Evolutionary conservation across 805 yeast genomes (phyloP).

Genomic region (Yarrowia sp.): DNA sequence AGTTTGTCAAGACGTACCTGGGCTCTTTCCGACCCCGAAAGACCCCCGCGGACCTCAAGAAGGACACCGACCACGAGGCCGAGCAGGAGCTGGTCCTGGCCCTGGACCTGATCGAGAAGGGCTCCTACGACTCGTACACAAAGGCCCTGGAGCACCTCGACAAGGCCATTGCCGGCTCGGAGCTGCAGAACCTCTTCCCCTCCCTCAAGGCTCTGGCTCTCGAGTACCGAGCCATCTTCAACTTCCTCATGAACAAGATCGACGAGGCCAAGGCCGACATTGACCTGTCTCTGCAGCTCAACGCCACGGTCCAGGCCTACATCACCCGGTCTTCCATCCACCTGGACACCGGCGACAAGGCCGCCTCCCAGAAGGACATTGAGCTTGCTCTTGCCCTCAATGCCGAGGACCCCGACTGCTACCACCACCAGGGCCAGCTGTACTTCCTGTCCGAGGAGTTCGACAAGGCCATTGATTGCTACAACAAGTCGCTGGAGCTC

Average conservation of each 20-base stretch:
- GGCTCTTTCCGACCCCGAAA: conserved; percentile 72
- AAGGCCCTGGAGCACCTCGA: conserved; percentile 53
- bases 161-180: conserved; percentile 37
- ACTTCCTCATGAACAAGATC: conserved; percentile 75
- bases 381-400: conserved; percentile 66
- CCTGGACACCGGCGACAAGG: conserved; percentile 71
- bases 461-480: conserved; percentile 67
- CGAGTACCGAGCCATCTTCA: conserved; percentile 80
- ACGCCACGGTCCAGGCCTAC: conserved; percentile 73
- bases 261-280: conserved; percentile 62
- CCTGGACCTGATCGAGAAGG: conserved; percentile 52
- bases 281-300: conserved; percentile 59
- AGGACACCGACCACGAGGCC: conserved; percentile 56
- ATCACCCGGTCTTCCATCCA: conserved; percentile 76
- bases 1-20: conserved; percentile 76
- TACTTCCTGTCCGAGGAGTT: conserved; percentile 76
- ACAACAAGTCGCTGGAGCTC: conserved; percentile 68
- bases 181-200: conserved; percentile 35
- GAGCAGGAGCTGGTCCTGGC: conserved; percentile 66
- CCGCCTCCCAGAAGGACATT: conserved; percentile 64
- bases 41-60: conserved; percentile 46
- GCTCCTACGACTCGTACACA: conserved; percentile 56
- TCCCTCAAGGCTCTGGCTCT: conserved; percentile 57
- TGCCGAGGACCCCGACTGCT: conserved; percentile 73
- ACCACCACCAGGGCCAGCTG: conserved; percentile 94